Percentiles rank a stretch among this genome's conserved stretches.
Evolutionary conservation across 257 asterid genomes (phyloP).

Genomic region (Capsicum rhomboideum): DNA sequence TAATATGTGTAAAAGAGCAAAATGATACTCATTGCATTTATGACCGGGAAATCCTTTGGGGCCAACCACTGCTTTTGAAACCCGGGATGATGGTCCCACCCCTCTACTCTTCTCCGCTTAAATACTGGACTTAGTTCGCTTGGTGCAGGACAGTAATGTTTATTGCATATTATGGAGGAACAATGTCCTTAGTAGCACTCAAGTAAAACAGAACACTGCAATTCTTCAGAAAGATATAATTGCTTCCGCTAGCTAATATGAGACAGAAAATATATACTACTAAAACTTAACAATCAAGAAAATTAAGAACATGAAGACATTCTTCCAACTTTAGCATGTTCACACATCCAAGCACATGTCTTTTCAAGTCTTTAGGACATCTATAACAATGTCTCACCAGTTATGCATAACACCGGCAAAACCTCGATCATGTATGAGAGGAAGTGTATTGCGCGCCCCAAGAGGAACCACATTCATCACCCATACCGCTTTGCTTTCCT

Average conservation of each 20-base stretch:
- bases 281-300: background rate
- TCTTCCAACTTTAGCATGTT: background rate
- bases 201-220: background rate
- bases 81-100: background rate
- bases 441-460: conserved; percentile 59
- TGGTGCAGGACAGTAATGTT: background rate
- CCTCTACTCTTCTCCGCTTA: background rate
- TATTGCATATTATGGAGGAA: background rate
- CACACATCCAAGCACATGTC: background rate
- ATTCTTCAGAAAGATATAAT: background rate
- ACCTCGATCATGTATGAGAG: conserved; percentile 69
- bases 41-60: background rate
- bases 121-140: background rate
- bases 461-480: conserved; percentile 92
- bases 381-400: conserved; percentile 39
- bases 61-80: background rate
- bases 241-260: background rate
- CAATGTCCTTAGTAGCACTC: background rate
- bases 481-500: conserved; percentile 76
- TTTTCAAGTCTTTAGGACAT: background rate
- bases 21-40: background rate
- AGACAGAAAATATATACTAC: background rate
- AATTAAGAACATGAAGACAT: background rate
- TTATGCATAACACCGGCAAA: conserved; percentile 76
- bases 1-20: background rate